Percentiles rank a stretch among this genome's conserved stretches.
Conservation (phyloP, 2,329 filamentous ascomycete genomes). For the Boeremia exigua region DNA sequence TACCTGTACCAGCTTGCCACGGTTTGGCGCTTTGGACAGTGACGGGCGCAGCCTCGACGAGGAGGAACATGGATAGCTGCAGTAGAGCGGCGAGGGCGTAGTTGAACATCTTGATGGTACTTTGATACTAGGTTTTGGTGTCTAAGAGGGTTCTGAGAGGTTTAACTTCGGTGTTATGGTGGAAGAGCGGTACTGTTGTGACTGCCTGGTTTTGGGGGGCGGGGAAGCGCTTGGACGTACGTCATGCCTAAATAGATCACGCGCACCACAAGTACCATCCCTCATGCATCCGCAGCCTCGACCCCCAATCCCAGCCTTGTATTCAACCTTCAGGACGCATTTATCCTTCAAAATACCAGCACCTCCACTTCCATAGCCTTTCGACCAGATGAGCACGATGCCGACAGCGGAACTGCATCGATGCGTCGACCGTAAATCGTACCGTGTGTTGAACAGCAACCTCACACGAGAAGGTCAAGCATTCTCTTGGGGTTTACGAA, state of each 20-base stretch:
- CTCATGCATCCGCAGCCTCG: constrained; percentile 2
- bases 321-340: not conserved
- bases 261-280: not conserved
- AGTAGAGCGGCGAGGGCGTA: constrained; percentile 54
- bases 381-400: not conserved
- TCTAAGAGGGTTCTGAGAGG: not conserved
- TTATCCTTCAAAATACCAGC: not conserved
- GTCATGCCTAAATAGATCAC: constrained; percentile 7
- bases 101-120: constrained; percentile 38
- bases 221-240: constrained; percentile 10
- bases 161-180: not conserved
- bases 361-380: not conserved
- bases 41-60: constrained; percentile 57
- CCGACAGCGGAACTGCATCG: not conserved
- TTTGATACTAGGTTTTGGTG: not conserved
- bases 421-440: too few species aligned
- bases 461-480: too few species aligned
- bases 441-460: too few species aligned
- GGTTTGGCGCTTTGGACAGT: constrained; percentile 50
- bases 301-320: not conserved
- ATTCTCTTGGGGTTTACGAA: too few species aligned
- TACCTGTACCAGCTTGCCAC: constrained; percentile 67
- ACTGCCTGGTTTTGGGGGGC: constrained; percentile 8
- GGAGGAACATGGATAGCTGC: constrained; percentile 59
- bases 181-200: constrained; percentile 1